A percentile compares a stretch with the other conserved stretches of the same genome.
These are phyloP conservation scores for Ascocoryne sarcoides DNA, from an alignment of 2,329 filamentous ascomycete genomes.

Conservation along the genomic window DNA sequence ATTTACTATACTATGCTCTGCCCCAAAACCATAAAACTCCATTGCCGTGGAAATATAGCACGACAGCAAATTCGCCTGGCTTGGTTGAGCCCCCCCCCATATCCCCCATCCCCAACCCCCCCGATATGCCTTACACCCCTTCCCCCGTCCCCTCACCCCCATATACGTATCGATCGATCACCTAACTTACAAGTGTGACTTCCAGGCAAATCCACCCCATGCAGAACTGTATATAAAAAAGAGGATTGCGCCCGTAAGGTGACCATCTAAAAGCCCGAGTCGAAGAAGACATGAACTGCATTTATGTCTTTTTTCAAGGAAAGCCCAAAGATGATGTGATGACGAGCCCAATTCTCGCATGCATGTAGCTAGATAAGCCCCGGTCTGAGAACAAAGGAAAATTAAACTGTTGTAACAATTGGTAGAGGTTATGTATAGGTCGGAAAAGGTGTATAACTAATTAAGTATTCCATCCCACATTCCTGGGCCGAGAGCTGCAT, in stretches of 20 bases:
- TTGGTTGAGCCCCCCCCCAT: no score
- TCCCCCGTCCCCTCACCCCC: no score
- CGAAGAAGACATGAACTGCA: background rate
- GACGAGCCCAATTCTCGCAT: background rate
- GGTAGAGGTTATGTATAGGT: constrained; percentile 14
- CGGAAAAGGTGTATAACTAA: constrained; percentile 37
- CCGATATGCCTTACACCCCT: no score
- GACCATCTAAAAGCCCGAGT: background rate
- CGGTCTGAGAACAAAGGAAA: constrained; percentile 9
- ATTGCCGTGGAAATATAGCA: no score
- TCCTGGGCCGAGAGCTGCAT: constrained; percentile 47
- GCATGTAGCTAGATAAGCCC: constrained; percentile 5
- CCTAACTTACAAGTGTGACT: constrained; percentile 5
- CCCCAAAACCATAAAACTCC: no score
- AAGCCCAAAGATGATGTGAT: background rate
- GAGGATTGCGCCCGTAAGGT: background rate
- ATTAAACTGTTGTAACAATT: constrained; percentile 14
- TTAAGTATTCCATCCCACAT: constrained; percentile 61
- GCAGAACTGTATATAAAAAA: background rate
- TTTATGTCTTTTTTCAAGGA: background rate
- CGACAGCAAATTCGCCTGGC: no score
- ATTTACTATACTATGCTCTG: no score
- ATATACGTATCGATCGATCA: no score
- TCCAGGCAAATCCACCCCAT: background rate
- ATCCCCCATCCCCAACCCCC: no score